Conservation (phyloP, 108 stramenopile genomes). For the Cyclostephanos invisitatus region DNA sequence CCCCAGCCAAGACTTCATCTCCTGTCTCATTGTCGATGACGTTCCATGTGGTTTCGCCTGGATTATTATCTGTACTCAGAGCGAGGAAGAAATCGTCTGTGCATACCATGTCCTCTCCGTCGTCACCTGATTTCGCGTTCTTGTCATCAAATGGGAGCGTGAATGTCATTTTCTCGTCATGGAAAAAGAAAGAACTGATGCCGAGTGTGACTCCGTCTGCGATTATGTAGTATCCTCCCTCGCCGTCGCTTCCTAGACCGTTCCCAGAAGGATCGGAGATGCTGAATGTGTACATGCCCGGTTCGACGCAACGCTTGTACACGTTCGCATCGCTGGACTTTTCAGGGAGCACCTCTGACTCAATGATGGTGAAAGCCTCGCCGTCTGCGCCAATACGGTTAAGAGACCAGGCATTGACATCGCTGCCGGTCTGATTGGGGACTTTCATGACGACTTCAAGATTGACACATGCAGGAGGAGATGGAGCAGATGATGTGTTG, state of each 20-base stretch:
- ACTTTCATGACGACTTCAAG: slow-evolving; percentile 24
- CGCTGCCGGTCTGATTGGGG: slow-evolving; percentile 3
- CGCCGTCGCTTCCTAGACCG: slow-evolving; percentile 31
- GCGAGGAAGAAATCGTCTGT: slow-evolving; percentile 42
- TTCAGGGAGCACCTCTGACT: slow-evolving; percentile 1
- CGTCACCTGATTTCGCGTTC: neutral
- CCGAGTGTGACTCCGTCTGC: slow-evolving; percentile 39
- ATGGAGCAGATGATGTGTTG: neutral
- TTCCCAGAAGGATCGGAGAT: slow-evolving; percentile 36
- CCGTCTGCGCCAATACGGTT: slow-evolving; percentile 4
- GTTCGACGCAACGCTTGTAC: slow-evolving; percentile 38
- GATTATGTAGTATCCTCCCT: slow-evolving; percentile 38
- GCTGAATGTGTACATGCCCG: slow-evolving; percentile 33
- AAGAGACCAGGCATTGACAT: slow-evolving; percentile 24
- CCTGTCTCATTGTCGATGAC: slow-evolving; percentile 36
- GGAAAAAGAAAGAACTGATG: slow-evolving; percentile 44
- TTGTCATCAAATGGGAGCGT: slow-evolving; percentile 29
- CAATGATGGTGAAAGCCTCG: neutral
- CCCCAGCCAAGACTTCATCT: slow-evolving; percentile 34
- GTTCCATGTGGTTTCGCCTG: slow-evolving; percentile 36
- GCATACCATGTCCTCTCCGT: slow-evolving; percentile 22
- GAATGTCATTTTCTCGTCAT: slow-evolving; percentile 47
- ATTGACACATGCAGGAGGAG: slow-evolving; percentile 21
- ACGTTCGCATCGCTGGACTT: neutral
- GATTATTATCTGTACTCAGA: slow-evolving; percentile 38